A percentile compares a stretch with the other conserved stretches of the same genome.
These are phyloP conservation scores for Davidsoniella eucalypti DNA, from an alignment of 2,329 filamentous ascomycete species.

Conservation along the genomic window DNA sequence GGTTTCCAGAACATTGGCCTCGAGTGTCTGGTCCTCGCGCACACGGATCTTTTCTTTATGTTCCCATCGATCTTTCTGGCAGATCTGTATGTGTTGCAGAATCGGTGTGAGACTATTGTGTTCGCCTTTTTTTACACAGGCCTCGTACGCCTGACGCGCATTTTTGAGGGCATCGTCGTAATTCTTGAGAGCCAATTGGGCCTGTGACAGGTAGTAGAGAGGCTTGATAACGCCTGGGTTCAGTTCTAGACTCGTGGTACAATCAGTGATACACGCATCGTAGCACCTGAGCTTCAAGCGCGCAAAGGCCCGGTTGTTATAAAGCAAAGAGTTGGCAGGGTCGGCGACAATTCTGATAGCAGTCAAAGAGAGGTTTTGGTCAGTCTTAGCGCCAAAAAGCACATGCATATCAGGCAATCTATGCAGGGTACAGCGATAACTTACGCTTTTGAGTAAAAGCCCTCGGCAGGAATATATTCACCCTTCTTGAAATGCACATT, in stretches of 20 bases:
- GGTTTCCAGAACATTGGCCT: slow-evolving; percentile 39
- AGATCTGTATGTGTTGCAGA: slow-evolving; percentile 55
- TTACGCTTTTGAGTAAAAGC: slow-evolving; percentile 55
- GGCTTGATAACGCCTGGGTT: slow-evolving; percentile 58
- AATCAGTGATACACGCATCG: slow-evolving; percentile 62
- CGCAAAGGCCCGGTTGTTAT: slow-evolving; percentile 78
- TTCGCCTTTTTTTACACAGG: slow-evolving; percentile 47
- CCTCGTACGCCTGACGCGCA: slow-evolving; percentile 58
- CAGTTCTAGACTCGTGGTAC: slow-evolving; percentile 55
- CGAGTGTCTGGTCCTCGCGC: slow-evolving; percentile 38
- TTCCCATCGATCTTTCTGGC: slow-evolving; percentile 80
- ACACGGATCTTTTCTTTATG: slow-evolving; percentile 46
- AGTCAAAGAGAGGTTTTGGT: not conserved
- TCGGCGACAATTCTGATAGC: slow-evolving; percentile 54
- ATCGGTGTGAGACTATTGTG: slow-evolving; percentile 49
- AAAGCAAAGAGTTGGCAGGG: slow-evolving; percentile 59
- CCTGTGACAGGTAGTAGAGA: slow-evolving; percentile 67
- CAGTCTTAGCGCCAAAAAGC: not conserved
- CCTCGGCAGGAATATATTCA: slow-evolving; percentile 50
- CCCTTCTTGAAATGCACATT: slow-evolving; percentile 48
- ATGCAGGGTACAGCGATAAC: slow-evolving; percentile 16
- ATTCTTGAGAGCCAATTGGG: slow-evolving; percentile 57
- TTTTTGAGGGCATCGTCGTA: slow-evolving; percentile 36
- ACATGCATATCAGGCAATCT: not conserved
- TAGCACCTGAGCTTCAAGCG: slow-evolving; percentile 59